A percentile compares a stretch with the other conserved stretches of the same genome.
These are phyloP conservation scores for Dipodascus albidus DNA, from an alignment of 805 yeast genomes.

Conservation along the genomic window DNA sequence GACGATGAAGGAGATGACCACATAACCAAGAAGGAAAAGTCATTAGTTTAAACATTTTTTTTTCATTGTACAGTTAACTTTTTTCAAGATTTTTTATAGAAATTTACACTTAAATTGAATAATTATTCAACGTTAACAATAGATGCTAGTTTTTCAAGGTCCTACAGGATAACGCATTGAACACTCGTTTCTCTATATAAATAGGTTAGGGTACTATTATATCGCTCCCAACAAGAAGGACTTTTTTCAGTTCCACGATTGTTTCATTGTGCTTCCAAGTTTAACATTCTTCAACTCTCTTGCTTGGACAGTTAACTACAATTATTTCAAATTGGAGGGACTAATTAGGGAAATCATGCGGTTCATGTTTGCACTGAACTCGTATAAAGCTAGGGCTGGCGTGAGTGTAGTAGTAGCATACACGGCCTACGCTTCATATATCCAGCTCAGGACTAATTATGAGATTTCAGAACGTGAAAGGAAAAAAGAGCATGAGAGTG, in stretches of 20 bases:
- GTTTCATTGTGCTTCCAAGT: too few species aligned
- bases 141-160: too few species aligned
- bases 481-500: constrained; percentile 16
- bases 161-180: too few species aligned
- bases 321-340: not conserved
- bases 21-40: constrained; percentile 24
- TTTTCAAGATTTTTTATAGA: too few species aligned
- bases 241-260: too few species aligned
- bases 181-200: too few species aligned
- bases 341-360: not conserved
- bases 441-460: constrained; percentile 41
- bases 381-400: constrained; percentile 13
- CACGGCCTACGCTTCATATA: constrained; percentile 53
- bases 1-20: constrained; percentile 32
- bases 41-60: not conserved
- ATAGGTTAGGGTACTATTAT: too few species aligned
- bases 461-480: constrained; percentile 39
- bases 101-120: too few species aligned
- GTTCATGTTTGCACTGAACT: not conserved
- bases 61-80: not conserved
- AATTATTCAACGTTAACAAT: too few species aligned
- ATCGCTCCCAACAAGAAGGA: too few species aligned
- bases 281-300: too few species aligned
- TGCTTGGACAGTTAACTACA: not conserved
- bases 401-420: constrained; percentile 31